phyloP scores from a whole-genome alignment of 2,329 filamentous ascomycete species.

The Penicillium nordicum region DNA sequence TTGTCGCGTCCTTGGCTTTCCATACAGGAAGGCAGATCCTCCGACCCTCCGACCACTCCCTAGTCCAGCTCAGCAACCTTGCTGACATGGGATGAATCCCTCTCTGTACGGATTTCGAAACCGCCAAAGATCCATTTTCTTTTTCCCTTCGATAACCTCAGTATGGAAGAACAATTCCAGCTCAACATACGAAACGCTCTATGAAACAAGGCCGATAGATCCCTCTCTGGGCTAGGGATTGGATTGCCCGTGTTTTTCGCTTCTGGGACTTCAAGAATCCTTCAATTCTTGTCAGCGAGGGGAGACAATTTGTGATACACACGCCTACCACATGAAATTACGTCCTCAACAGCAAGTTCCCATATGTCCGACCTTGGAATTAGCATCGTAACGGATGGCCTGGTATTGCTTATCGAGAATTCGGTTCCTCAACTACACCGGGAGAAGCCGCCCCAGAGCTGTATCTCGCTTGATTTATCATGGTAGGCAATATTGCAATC shows the following conservation, averaged over 20 bases:
- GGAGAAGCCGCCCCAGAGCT: background rate
- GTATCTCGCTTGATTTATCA: too few species aligned
- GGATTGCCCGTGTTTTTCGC: background rate
- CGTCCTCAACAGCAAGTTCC: background rate
- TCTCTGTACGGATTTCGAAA: background rate
- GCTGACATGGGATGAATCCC: background rate
- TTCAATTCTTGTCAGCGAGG: too few species aligned
- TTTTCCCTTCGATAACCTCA: background rate
- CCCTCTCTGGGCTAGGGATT: background rate
- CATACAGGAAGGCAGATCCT: background rate
- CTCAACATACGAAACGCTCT: background rate
- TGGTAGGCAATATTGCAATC: background rate
- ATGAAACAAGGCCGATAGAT: background rate
- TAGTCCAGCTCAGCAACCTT: background rate
- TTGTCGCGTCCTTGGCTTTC: background rate
- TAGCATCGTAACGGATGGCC: background rate
- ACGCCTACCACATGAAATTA: background rate
- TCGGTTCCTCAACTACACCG: background rate
- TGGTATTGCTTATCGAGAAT: background rate
- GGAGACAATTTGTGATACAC: background rate
- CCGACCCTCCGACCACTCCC: background rate
- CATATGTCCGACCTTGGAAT: background rate
- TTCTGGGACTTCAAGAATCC: background rate
- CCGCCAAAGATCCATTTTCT: background rate
- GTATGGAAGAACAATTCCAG: background rate